Conservation (phyloP, 2,329 filamentous ascomycete genomes). For the Exophiala viscosa region DNA sequence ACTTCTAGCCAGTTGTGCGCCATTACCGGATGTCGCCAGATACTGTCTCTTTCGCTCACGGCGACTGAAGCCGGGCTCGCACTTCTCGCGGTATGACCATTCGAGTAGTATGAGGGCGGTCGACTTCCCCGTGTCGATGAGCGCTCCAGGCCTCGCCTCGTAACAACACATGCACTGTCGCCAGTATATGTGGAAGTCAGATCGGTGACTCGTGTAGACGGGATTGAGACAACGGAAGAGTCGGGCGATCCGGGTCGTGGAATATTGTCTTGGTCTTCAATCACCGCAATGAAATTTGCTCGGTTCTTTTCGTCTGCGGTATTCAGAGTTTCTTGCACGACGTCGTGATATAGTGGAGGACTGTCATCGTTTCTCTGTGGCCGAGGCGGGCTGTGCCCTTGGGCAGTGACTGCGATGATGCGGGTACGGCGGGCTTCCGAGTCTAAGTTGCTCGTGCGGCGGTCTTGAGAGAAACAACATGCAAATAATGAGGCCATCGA, state of each 20-base stretch:
- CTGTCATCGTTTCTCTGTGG: slow-evolving; percentile 5
- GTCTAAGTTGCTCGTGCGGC: slow-evolving; percentile 10
- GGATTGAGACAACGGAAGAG: slow-evolving; percentile 24
- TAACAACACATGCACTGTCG: slow-evolving; percentile 7
- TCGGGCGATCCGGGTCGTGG: slow-evolving; percentile 18
- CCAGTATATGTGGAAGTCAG: slow-evolving; percentile 23
- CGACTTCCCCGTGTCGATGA: slow-evolving; percentile 10
- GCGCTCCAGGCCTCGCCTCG: slow-evolving; percentile 12
- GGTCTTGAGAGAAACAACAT: slow-evolving; percentile 13
- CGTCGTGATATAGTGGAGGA: slow-evolving; percentile 21
- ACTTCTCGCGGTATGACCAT: slow-evolving; percentile 5
- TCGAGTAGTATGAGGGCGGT: slow-evolving; percentile 17
- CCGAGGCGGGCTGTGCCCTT: slow-evolving; percentile 2
- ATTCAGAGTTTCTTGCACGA: slow-evolving; percentile 5
- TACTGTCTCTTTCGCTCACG: slow-evolving; percentile 50
- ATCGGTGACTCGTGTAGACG: slow-evolving; percentile 24
- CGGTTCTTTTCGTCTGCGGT: slow-evolving; percentile 18
- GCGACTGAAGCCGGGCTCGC: slow-evolving; percentile 15
- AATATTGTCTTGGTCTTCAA: slow-evolving; percentile 3
- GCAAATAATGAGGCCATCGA: slow-evolving; percentile 10
- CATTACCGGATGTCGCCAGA: slow-evolving; percentile 39
- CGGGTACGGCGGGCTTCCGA: slow-evolving; percentile 19
- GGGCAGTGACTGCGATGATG: slow-evolving; percentile 14
- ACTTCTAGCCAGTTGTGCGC: slow-evolving; percentile 16
- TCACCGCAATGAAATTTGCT: slow-evolving; percentile 2